Conservation (phyloP, 2,329 filamentous ascomycete species). For the Emmonsia crescens region DNA sequence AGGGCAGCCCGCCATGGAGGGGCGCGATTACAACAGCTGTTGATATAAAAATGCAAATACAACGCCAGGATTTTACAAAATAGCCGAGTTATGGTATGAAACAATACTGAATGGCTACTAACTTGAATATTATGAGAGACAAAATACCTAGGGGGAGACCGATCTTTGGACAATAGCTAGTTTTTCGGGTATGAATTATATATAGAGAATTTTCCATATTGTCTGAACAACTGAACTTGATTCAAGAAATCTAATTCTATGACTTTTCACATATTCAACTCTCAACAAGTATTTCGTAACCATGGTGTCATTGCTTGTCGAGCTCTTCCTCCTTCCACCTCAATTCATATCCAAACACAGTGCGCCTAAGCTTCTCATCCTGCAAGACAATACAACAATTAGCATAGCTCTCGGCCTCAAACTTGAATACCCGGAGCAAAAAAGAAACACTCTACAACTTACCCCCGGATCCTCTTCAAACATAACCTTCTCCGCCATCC, state of each 20-base stretch:
- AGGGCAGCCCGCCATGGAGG: not conserved
- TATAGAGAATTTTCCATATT: not conserved
- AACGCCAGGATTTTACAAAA: not conserved
- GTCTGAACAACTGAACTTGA: not conserved
- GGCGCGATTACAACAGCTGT: not conserved
- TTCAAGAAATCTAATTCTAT: not conserved
- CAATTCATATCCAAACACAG: constrained; percentile 68
- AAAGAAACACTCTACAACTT: constrained; percentile 20
- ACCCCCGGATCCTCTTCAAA: constrained; percentile 80
- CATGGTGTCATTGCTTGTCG: constrained; percentile 5
- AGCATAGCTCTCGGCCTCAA: not conserved
- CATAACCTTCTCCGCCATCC: constrained; percentile 72
- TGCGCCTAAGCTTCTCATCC: constrained; percentile 70
- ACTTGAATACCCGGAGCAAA: not conserved
- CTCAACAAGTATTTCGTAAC: not conserved
- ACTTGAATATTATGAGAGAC: not conserved
- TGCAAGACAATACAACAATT: constrained; percentile 17
- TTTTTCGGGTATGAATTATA: not conserved
- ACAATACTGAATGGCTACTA: not conserved
- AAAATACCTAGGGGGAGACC: not conserved
- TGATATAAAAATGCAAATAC: not conserved
- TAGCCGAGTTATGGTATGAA: not conserved
- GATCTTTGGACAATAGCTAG: not conserved
- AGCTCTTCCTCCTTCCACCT: constrained; percentile 45
- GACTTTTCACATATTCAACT: constrained; percentile 1